phyloP scores from a whole-genome alignment of 176 grass and related monocot species.

The Neostapfia colusana region DNA sequence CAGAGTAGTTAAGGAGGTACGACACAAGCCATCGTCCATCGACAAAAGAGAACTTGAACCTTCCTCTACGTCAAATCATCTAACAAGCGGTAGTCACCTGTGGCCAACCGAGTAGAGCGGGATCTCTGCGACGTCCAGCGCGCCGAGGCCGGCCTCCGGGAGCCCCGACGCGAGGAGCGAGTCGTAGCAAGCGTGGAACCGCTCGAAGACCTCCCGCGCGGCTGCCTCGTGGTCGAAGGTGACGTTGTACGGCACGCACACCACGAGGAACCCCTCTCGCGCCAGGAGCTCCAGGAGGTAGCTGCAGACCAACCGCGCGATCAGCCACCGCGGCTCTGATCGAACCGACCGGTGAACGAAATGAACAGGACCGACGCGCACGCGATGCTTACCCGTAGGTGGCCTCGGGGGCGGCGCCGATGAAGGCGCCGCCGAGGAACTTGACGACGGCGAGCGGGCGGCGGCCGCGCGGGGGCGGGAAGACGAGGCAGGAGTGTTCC shows the following conservation, averaged over 20 bases:
- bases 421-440: constrained; percentile 90
- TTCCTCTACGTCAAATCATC: constrained; percentile 22
- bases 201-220: constrained; percentile 58
- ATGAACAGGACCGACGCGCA: neutral
- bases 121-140: constrained; percentile 54
- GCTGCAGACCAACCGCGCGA: constrained; percentile 34
- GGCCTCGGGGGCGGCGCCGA: constrained; percentile 81
- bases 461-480: constrained; percentile 57
- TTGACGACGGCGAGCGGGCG: constrained; percentile 68
- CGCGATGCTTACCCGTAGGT: constrained; percentile 58
- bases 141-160: constrained; percentile 53
- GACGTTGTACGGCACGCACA: constrained; percentile 85
- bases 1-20: constrained; percentile 3
- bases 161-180: constrained; percentile 56
- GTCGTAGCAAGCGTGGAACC: constrained; percentile 81
- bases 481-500: constrained; percentile 63
- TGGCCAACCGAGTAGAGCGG: constrained; percentile 84
- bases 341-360: neutral
- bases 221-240: constrained; percentile 92
- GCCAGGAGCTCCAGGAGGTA: constrained; percentile 82
- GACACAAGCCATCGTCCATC: neutral
- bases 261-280: constrained; percentile 81
- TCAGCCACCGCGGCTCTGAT: neutral
- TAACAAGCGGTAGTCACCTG: constrained; percentile 60
- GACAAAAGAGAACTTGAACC: neutral